phyloP scores from a whole-genome alignment of 2,329 filamentous ascomycete species.

The Ascochyta viciae-villosae region DNA sequence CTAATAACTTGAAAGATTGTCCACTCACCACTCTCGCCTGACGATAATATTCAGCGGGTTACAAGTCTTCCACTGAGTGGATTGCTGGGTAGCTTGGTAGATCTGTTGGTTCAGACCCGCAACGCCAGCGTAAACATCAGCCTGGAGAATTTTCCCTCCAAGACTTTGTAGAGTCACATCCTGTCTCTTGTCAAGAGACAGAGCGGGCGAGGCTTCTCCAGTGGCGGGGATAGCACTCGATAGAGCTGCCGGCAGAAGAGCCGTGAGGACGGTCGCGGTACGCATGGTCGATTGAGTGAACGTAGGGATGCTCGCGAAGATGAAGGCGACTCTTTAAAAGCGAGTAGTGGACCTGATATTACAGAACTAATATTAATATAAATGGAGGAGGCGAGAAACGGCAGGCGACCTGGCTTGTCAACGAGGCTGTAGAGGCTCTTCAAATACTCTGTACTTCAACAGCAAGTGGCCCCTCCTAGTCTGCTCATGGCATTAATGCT shows the following conservation, averaged over 20 bases:
- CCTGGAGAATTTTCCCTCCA: constrained; percentile 26
- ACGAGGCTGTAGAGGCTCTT: constrained; percentile 18
- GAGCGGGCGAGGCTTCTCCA: constrained; percentile 11
- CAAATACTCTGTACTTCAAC: constrained; percentile 21
- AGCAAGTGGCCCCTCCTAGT: constrained; percentile 10
- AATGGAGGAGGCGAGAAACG: constrained; percentile 11
- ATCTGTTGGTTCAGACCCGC: constrained; percentile 36
- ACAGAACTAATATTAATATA: constrained; percentile 20
- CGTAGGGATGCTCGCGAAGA: neutral
- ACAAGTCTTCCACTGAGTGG: constrained; percentile 40
- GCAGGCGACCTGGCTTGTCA: constrained; percentile 16
- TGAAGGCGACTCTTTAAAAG: neutral
- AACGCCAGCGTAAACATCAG: constrained; percentile 32
- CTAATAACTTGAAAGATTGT: too few species aligned
- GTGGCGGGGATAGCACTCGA: constrained; percentile 25
- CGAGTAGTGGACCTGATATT: constrained; percentile 1
- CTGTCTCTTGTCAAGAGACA: constrained; percentile 28
- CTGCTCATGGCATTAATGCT: constrained; percentile 3
- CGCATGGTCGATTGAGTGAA: constrained; percentile 21
- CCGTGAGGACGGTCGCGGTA: constrained; percentile 23
- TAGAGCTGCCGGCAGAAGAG: constrained; percentile 22
- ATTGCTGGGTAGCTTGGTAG: constrained; percentile 33
- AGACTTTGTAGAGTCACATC: constrained; percentile 15
- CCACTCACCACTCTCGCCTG: constrained; percentile 56
- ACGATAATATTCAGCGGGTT: constrained; percentile 49